Base-by-base conservation (phyloP, 805 yeast genomes). In the Candida dendrica region DNA sequence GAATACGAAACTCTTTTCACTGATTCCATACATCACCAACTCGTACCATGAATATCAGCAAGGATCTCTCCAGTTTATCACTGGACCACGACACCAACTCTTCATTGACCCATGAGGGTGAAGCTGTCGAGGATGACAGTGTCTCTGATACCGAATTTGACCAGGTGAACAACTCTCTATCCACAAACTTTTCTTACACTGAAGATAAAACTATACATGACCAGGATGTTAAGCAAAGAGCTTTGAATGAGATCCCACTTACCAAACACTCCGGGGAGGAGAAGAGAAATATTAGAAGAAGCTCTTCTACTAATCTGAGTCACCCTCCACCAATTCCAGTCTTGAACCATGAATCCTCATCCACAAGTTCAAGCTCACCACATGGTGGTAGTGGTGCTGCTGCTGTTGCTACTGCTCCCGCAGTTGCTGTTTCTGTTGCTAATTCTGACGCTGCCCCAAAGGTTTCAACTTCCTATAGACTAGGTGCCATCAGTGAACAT, bases 151-250 rank as follows among this genome's bases (percentile, higher is more conserved):
- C 44, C 29, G 58, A 49, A 17, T 53, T 53, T 19, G 47, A 34
- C 6, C 42, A 45, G 8, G 55, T 55, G 11, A 52, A 55, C 37
- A 51, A 45, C 22, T 39, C 53, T 1, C 38, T 52, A 10, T 67
- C 75, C 18, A 73, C 85, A 8, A 82, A 81, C 55, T 81, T 69
- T 52, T 77, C 86, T 1, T 69, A 80, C 39, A 74, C 77, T 6
- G 88, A 84, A 51, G 90, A 83, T 48, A 71, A 70, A 52, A 66
- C 69, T 52, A 66, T 83, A 51, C 73, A 72, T 52, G 88, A 79
- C 40, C 80, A 81, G 44, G 87, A 81, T 47, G 78, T 84, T 51
- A 83, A 82, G 52, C 57, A 77, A 31, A 69, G 72, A 44, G 85
- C 88, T 0, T 66, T 79, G 46, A 75, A 74, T 45, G 61, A 52